Percentiles rank a stretch among this genome's conserved stretches.
Evolutionary conservation across 495 filamentous ascomycete species (phyloP).

Genomic region (Mycothermus thermophilus): DNA sequence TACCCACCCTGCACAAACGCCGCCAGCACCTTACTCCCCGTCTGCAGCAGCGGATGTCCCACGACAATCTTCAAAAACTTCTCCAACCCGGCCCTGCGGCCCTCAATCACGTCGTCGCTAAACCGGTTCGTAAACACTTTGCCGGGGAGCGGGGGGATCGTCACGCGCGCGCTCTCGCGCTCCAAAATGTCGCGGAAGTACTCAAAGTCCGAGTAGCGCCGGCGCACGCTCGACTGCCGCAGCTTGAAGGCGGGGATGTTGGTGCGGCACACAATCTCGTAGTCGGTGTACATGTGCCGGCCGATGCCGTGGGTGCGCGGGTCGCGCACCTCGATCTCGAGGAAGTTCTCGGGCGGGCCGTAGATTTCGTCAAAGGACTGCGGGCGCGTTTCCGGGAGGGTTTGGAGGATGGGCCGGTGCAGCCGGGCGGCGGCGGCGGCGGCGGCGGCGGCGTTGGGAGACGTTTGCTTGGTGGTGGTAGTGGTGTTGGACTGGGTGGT

Average conservation of each 20-base stretch:
- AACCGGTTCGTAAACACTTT: slow-evolving; percentile 99
- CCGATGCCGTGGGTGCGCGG: slow-evolving; percentile 92
- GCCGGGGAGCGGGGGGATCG: slow-evolving; percentile 87
- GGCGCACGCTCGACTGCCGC: slow-evolving; percentile 62
- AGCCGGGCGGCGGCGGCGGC: slow-evolving; percentile 29
- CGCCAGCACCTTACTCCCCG: slow-evolving; percentile 89
- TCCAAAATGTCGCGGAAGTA: slow-evolving; percentile 97
- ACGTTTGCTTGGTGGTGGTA: slow-evolving; percentile 22
- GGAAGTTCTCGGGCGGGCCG: slow-evolving; percentile 93
- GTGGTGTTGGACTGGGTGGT: slow-evolving; percentile 14
- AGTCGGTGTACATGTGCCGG: slow-evolving; percentile 94
- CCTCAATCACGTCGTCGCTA: slow-evolving; percentile 96
- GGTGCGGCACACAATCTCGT: slow-evolving; percentile 91
- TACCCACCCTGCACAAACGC: slow-evolving; percentile 87
- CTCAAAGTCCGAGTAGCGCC: slow-evolving; percentile 95
- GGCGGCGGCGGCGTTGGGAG: slow-evolving; percentile 9
- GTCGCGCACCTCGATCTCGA: slow-evolving; percentile 94
- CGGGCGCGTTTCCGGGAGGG: slow-evolving; percentile 69
- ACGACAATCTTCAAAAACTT: slow-evolving; percentile 96
- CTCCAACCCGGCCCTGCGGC: slow-evolving; percentile 79
- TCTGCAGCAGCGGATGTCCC: slow-evolving; percentile 90
- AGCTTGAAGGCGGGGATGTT: slow-evolving; percentile 99
- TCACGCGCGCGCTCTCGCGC: slow-evolving; percentile 84
- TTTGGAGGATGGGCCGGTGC: slow-evolving; percentile 53
- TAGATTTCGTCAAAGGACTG: slow-evolving; percentile 99